Evolutionary conservation across 2,329 filamentous ascomycete species (phyloP), one percentile per base, ranked within the genome.

Genomic region (Harringtonia aguacate): DNA sequence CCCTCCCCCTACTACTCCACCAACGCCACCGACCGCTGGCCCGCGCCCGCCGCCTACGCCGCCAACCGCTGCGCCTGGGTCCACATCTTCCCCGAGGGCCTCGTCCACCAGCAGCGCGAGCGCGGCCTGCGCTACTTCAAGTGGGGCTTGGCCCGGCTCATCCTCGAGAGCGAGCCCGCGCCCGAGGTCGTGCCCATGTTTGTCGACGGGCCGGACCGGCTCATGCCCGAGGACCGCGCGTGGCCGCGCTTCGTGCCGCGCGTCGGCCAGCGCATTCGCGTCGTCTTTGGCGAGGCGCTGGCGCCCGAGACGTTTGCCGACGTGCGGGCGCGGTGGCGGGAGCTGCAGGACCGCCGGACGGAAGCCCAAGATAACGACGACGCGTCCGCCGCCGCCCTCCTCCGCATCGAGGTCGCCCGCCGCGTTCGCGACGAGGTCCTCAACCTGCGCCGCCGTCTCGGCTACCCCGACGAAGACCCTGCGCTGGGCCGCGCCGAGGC

Each of bases 41-140:
- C 74, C 1, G 75, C 86, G 0, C 87, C 88, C 1, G 81, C 86
- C 2, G 75, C 79, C 39, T 89, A 84, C 59, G 61, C 76, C 2
- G 72, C 65, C 50, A 81, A 87, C 54, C 78, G 77, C 37, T 75
- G 85, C 60, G 77, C 79, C 36, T 98, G 92, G 92, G 70, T 98
- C 4, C 92, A 98, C 62, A 83, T 97, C 44, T 97, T 97, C 61
- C 92, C 92, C 13, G 92, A 98, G 64, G 92, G 88, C 39, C 87
- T 85, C 61, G 87, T 95, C 37, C 89, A 97, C 62, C 92, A 98
- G 65, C 81, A 87, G 52, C 75, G 83, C 2, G 69, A 79, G 35
- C 79, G 80, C 54, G 78, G 81, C 8, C 81, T 97, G 71, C 84
- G 92, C 27, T 98, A 98, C 66, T 97, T 97, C 76, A 95, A 95